Evolutionary conservation across 805 yeast genomes (phyloP).

Genomic region (Monosporozyma siamensis): DNA sequence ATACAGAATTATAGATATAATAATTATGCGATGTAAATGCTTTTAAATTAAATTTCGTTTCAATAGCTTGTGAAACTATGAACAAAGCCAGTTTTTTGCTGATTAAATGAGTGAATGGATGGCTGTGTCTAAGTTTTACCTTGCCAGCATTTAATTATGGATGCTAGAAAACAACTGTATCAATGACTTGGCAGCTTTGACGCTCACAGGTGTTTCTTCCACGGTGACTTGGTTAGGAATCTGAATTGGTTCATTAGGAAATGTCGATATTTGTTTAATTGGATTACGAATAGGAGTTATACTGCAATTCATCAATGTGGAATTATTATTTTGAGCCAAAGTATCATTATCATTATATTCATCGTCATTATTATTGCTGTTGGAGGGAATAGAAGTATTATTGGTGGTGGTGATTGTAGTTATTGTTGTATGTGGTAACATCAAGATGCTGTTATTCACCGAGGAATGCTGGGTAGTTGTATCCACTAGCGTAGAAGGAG

Average conservation of each 20-base stretch:
- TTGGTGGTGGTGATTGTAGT: not conserved
- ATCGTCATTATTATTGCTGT: not conserved
- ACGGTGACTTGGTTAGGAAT: not conserved
- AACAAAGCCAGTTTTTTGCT: too few relatives aligned
- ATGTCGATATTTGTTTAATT: not conserved
- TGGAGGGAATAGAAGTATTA: constrained; percentile 1
- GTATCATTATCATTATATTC: not conserved
- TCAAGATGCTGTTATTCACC: not conserved
- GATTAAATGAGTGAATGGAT: too few relatives aligned
- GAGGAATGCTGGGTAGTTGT: not conserved
- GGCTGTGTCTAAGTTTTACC: too few relatives aligned
- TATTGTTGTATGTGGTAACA: not conserved
- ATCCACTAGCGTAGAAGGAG: not conserved
- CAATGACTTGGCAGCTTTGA: constrained; percentile 30
- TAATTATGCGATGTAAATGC: not conserved
- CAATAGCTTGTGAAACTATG: too few relatives aligned
- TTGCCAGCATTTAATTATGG: not conserved
- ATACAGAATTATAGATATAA: too few relatives aligned
- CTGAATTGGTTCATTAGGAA: constrained; percentile 4
- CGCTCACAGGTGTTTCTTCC: constrained; percentile 27
- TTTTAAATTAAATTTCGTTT: not conserved
- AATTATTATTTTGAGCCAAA: constrained; percentile 2
- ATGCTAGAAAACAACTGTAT: constrained; percentile 25
- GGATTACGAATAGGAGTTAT: constrained; percentile 11
- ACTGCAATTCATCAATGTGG: not conserved